A percentile compares a stretch with the other conserved stretches of the same genome.
phyloP scores from a whole-genome alignment of 208 protist species.

The Crithidia thermophila region DNA sequence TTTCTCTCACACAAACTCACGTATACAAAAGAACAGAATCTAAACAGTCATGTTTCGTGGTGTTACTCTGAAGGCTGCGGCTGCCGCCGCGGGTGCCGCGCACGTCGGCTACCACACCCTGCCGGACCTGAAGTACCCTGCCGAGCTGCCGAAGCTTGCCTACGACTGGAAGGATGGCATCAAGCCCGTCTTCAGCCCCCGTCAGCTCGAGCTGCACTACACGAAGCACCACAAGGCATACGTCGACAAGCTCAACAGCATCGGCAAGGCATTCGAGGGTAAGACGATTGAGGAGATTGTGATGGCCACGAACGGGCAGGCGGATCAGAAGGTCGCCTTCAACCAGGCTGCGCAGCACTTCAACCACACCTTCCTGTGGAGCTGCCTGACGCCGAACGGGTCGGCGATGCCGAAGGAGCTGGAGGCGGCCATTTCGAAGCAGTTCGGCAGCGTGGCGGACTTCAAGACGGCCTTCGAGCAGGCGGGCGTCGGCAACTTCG shows the following conservation, averaged over 20 bases:
- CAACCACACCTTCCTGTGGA: conserved; percentile 94
- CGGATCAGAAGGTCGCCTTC: conserved; percentile 79
- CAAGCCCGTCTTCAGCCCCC: conserved; percentile 69
- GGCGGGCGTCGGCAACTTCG: conserved; percentile 91
- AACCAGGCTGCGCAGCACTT: conserved; percentile 94
- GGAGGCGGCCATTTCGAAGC: conserved; percentile 63
- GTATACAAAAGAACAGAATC: background rate
- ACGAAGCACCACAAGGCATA: conserved; percentile 94
- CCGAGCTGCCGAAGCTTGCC: conserved; percentile 69
- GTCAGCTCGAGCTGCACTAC: conserved; percentile 93
- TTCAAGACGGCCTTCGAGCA: conserved; percentile 90
- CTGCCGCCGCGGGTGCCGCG: conserved; percentile 5
- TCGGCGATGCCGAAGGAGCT: conserved; percentile 65
- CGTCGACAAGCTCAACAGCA: conserved; percentile 91
- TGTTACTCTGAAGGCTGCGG: conserved; percentile 20
- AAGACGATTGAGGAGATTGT: conserved; percentile 90
- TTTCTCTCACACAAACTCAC: background rate
- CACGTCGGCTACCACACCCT: conserved; percentile 54
- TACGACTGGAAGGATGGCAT: conserved; percentile 81
- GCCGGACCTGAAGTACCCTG: conserved; percentile 68
- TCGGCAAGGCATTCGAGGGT: conserved; percentile 66
- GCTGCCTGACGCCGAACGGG: conserved; percentile 76
- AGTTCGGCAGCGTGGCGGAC: conserved; percentile 85
- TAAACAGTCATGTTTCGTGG: conserved; percentile 28
- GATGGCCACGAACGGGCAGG: conserved; percentile 34